Percentiles rank a stretch among this genome's conserved stretches.
These are phyloP conservation scores for Aspergillus japonicus DNA, from an alignment of 2,329 filamentous ascomycete genomes.

Conservation along the genomic window DNA sequence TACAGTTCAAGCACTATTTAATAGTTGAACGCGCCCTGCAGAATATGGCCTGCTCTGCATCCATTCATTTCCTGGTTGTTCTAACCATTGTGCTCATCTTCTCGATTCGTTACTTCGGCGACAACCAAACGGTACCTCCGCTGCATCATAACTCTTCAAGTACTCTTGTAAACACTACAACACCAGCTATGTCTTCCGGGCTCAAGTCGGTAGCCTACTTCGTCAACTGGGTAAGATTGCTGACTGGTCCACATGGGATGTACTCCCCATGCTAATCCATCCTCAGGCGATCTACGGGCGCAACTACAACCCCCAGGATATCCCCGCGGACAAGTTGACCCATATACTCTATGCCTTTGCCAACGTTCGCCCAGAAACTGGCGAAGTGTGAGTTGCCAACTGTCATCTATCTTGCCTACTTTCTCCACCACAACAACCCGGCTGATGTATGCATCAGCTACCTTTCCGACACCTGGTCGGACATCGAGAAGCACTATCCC, in stretches of 20 bases:
- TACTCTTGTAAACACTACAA: conserved; percentile 11
- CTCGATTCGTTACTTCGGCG: conserved; percentile 15
- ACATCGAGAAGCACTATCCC: conserved; percentile 67
- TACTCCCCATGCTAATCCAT: conserved; percentile 4
- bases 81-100: conserved; percentile 10
- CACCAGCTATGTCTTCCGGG: conserved; percentile 26
- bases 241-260: conserved; percentile 1
- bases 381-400: conserved; percentile 64
- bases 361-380: conserved; percentile 73
- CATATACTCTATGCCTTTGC: conserved; percentile 88
- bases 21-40: neutral
- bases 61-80: conserved; percentile 7
- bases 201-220: conserved; percentile 43
- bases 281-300: conserved; percentile 76
- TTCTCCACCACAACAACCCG: neutral
- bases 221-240: conserved; percentile 44
- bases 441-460: conserved; percentile 29
- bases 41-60: conserved; percentile 12
- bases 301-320: conserved; percentile 76
- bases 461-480: conserved; percentile 68
- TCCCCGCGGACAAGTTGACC: conserved; percentile 76
- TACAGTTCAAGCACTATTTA: neutral
- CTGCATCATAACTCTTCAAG: conserved; percentile 10
- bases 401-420: neutral
- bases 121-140: conserved; percentile 11